Percentiles rank a stretch among this genome's conserved stretches.
phyloP scores from a whole-genome alignment of 441 rosid species.

The Arabidopsis hybrid region DNA sequence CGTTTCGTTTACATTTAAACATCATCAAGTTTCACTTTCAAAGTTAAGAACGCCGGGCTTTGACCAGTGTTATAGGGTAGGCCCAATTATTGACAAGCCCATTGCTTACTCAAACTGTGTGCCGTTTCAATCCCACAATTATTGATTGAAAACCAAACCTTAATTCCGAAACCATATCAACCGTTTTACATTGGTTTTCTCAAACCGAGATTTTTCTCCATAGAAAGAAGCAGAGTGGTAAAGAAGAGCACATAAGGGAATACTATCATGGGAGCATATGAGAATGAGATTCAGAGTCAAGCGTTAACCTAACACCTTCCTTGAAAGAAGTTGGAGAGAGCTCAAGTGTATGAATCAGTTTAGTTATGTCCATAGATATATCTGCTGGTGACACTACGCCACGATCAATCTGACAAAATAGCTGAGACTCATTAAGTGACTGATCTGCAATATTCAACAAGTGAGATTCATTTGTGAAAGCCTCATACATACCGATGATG shows the following conservation, averaged over 20 bases:
- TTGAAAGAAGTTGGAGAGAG: constrained; percentile 63
- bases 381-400: constrained; percentile 85
- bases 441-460: background rate
- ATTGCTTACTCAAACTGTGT: background rate
- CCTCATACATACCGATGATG: constrained; percentile 62
- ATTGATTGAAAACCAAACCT: too few species aligned
- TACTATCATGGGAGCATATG: background rate
- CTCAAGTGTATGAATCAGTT: constrained; percentile 60
- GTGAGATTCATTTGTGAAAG: too few species aligned
- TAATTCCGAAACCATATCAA: background rate
- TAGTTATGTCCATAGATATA: constrained; percentile 84
- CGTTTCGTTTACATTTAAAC: background rate
- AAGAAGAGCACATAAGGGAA: too few species aligned
- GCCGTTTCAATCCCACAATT: too few species aligned
- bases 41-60: background rate
- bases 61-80: background rate
- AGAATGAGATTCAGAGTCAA: constrained; percentile 48
- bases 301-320: constrained; percentile 77
- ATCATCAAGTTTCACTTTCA: constrained; percentile 36
- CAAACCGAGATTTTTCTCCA: background rate
- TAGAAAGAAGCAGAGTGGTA: background rate
- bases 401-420: constrained; percentile 64
- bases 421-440: background rate
- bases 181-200: background rate
- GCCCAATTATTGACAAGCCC: background rate